A percentile compares a stretch with the other conserved stretches of the same genome.
phyloP scores from a whole-genome alignment of 2,329 filamentous ascomycete species.

The Sclerotinia subarctica region DNA sequence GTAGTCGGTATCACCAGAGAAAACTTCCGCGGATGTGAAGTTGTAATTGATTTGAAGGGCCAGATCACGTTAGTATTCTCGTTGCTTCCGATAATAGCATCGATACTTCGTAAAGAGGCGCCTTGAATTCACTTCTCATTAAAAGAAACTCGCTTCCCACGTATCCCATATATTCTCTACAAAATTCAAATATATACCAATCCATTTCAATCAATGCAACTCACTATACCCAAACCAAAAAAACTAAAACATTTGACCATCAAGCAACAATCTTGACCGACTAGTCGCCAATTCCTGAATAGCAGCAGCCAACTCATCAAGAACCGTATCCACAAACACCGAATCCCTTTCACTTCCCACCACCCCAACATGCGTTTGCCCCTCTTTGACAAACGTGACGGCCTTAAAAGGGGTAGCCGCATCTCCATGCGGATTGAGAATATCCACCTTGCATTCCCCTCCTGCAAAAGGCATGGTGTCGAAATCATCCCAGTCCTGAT shows the following conservation, averaged over 20 bases:
- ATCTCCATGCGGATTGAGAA: conserved; percentile 42
- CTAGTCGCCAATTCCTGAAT: conserved; percentile 28
- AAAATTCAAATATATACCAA: background rate
- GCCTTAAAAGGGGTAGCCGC: conserved; percentile 44
- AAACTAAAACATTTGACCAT: conserved; percentile 18
- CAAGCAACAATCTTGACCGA: conserved; percentile 22
- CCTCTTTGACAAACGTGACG: conserved; percentile 44
- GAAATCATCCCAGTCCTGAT: conserved; percentile 41
- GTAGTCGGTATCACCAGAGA: background rate
- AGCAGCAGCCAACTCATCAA: conserved; percentile 36
- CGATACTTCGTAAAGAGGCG: background rate
- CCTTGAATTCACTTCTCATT: background rate
- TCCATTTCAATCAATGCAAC: background rate
- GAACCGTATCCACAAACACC: conserved; percentile 39
- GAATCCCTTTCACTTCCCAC: conserved; percentile 45
- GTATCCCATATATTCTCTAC: background rate
- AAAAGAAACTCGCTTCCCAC: background rate
- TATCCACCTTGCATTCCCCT: conserved; percentile 35
- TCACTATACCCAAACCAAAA: background rate
- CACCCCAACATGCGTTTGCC: conserved; percentile 44
- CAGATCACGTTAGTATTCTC: background rate
- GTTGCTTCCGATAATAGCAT: background rate
- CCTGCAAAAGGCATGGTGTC: conserved; percentile 45
- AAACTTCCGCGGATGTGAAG: background rate
- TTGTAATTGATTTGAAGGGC: no score